These are phyloP conservation scores for Micractinium sp. DNA, from an alignment of 139 green algal species.

Conservation along the genomic window DNA sequence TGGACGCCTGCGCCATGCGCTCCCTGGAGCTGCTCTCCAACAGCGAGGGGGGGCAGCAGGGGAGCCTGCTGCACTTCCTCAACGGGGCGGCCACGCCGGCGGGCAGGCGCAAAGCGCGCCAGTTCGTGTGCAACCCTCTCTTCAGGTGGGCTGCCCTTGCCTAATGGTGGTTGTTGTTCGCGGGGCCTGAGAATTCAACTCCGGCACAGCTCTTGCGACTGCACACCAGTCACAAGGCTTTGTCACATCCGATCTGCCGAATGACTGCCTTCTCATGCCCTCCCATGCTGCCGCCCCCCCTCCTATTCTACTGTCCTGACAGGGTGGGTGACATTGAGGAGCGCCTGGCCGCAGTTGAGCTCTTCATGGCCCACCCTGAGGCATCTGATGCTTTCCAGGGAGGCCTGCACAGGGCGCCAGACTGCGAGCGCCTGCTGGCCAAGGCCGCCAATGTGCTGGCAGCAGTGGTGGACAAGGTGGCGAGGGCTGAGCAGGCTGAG, in stretches of 20 bases:
- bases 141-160: constrained; percentile 32
- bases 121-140: constrained; percentile 59
- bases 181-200: neutral
- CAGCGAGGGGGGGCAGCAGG: constrained; percentile 38
- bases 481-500: neutral
- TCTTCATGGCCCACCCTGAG: constrained; percentile 34
- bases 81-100: constrained; percentile 47
- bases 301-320: neutral
- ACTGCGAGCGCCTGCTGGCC: constrained; percentile 40
- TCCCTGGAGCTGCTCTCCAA: constrained; percentile 61
- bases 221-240: neutral
- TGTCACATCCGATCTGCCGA: neutral
- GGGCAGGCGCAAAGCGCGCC: constrained; percentile 45
- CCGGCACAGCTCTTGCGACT: too few relatives aligned
- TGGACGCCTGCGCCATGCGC: constrained; percentile 59
- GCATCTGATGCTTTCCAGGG: constrained; percentile 43
- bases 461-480: constrained; percentile 24
- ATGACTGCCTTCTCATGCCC: neutral
- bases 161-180: too few relatives aligned
- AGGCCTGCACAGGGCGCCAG: constrained; percentile 3
- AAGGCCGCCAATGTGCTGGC: constrained; percentile 23
- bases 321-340: constrained; percentile 47
- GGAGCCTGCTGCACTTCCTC: constrained; percentile 61
- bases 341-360: constrained; percentile 14
- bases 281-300: neutral